Evolutionary conservation across 495 filamentous ascomycete species (phyloP).

Genomic region (Terfezia boudieri): DNA sequence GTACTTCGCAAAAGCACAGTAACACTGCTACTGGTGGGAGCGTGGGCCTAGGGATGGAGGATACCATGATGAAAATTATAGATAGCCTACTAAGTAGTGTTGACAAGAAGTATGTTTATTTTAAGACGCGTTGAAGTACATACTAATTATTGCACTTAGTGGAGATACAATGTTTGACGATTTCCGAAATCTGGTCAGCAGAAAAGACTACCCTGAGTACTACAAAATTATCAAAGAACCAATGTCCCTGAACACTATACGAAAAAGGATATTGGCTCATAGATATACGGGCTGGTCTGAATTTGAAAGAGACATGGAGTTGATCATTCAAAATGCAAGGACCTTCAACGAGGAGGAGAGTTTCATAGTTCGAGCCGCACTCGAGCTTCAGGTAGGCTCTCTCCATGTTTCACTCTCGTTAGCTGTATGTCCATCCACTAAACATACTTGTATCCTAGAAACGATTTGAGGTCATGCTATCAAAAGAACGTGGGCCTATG

Average conservation of each 20-base stretch:
- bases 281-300: conserved; percentile 50
- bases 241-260: conserved; percentile 52
- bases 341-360: conserved; percentile 79
- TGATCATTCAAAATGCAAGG: conserved; percentile 69
- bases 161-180: background rate
- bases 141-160: background rate
- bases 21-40: background rate
- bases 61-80: conserved; percentile 2
- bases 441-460: background rate
- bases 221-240: conserved; percentile 49
- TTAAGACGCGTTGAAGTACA: background rate
- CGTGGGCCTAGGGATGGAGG: conserved; percentile 9
- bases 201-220: conserved; percentile 41
- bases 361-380: conserved; percentile 46
- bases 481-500: background rate
- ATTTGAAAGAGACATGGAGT: conserved; percentile 54
- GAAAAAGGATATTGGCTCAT: conserved; percentile 39
- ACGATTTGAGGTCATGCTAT: background rate
- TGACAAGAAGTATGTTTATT: background rate
- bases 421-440: too few relatives aligned
- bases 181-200: background rate
- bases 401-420: background rate
- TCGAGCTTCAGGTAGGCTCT: conserved; percentile 44
- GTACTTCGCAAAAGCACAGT: background rate
- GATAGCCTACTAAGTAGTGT: background rate